phyloP scores from a whole-genome alignment of 75 land plant species.

The Ceratopteris richardii region DNA sequence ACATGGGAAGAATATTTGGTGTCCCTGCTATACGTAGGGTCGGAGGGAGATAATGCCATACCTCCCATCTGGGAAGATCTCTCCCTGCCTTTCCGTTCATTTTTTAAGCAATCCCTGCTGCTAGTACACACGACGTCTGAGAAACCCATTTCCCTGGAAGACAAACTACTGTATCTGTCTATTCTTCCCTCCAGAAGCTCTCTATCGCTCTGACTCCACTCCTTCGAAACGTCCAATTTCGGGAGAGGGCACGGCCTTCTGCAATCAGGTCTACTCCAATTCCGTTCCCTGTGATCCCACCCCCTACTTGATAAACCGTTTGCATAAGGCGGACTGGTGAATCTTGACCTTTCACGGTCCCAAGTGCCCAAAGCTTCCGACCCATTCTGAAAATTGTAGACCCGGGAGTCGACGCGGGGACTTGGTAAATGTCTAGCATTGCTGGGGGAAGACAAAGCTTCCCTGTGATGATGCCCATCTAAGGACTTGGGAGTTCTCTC shows the following conservation, averaged over 20 bases:
- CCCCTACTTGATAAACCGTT: conserved; percentile 5
- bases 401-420: neutral
- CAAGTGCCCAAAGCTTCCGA: conserved; percentile 1
- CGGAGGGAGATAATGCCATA: neutral
- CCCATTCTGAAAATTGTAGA: neutral
- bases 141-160: neutral
- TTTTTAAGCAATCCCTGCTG: conserved; percentile 2
- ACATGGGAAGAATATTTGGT: neutral
- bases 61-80: neutral
- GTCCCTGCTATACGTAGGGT: neutral
- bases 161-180: conserved; percentile 17
- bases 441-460: conserved; percentile 6
- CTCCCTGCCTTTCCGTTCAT: conserved; percentile 14
- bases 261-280: conserved; percentile 8
- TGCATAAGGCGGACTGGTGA: neutral
- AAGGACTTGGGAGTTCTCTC: conserved; percentile 6
- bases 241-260: conserved; percentile 6
- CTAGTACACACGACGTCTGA: conserved; percentile 1
- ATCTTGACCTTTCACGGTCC: conserved; percentile 13
- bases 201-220: conserved; percentile 15
- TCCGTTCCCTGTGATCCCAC: conserved; percentile 3
- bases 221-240: conserved; percentile 13
- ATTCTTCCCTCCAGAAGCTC: conserved; percentile 13
- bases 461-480: conserved; percentile 10
- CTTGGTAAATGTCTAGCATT: conserved; percentile 7